Evolutionary conservation across 768 basidiomycete genomes (phyloP).

Genomic region (Tricholoma saponaceum): DNA sequence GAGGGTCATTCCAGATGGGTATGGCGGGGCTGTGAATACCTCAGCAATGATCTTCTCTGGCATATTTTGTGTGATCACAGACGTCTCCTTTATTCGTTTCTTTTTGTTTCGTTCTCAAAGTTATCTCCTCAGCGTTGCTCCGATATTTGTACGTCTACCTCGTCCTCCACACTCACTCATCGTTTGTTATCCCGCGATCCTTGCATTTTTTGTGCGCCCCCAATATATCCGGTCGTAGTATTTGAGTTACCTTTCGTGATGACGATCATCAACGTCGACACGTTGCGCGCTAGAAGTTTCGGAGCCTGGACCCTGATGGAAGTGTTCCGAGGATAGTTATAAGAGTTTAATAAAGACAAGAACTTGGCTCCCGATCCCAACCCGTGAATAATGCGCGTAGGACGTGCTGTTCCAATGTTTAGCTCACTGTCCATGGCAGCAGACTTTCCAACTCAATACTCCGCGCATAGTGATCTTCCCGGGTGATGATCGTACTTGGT

Average conservation of each 20-base stretch:
- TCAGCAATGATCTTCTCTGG: slow-evolving; percentile 5
- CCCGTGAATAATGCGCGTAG: neutral
- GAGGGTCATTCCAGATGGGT: slow-evolving; percentile 49
- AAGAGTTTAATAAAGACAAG: neutral
- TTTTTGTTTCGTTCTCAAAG: slow-evolving; percentile 9
- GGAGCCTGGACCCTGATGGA: neutral
- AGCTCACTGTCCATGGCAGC: neutral
- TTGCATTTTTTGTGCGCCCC: neutral
- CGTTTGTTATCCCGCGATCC: neutral
- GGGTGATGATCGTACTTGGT: slow-evolving; percentile 13
- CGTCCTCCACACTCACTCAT: slow-evolving; percentile 6
- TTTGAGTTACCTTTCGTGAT: neutral
- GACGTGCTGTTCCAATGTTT: neutral
- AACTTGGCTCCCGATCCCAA: slow-evolving; percentile 6
- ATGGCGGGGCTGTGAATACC: slow-evolving; percentile 42
- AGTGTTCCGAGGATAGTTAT: neutral
- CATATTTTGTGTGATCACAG: slow-evolving; percentile 4
- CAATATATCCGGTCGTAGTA: slow-evolving; percentile 2
- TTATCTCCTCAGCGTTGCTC: slow-evolving; percentile 11
- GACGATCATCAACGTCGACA: neutral
- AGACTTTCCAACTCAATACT: slow-evolving; percentile 5
- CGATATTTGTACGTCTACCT: slow-evolving; percentile 18
- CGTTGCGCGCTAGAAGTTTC: slow-evolving; percentile 1
- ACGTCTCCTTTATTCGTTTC: slow-evolving; percentile 6
- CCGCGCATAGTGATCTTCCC: slow-evolving; percentile 8